phyloP scores from a whole-genome alignment of 768 basidiomycete species.

The Dictyophora rubrovolvata region DNA sequence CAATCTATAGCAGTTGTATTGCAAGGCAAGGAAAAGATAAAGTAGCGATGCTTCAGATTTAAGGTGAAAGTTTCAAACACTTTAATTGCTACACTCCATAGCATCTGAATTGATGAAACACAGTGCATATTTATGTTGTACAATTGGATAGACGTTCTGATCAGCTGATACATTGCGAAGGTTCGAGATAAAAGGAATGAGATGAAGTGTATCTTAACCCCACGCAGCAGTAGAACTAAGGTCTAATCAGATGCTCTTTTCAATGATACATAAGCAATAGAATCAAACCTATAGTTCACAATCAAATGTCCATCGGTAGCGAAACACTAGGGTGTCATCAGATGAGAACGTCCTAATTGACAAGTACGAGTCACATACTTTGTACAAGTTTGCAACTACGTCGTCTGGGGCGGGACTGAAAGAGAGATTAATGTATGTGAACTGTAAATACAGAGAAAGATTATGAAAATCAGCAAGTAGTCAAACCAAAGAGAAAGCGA shows the following conservation, averaged over 20 bases:
- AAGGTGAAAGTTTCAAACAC: too few relatives aligned
- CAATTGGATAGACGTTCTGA: not conserved
- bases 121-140: not conserved
- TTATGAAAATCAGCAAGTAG: not conserved
- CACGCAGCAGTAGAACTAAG: conserved; percentile 54
- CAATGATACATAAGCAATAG: not conserved
- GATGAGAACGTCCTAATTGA: not conserved
- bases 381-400: conserved; percentile 67
- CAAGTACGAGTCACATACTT: conserved; percentile 28
- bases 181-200: not conserved
- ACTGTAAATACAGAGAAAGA: not conserved
- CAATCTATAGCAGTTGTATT: too few relatives aligned
- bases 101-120: too few relatives aligned
- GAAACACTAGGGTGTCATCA: conserved; percentile 47
- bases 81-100: too few relatives aligned
- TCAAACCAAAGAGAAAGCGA: not conserved
- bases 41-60: too few relatives aligned
- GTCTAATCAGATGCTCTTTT: conserved; percentile 2
- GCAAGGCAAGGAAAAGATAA: too few relatives aligned
- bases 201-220: conserved; percentile 32
- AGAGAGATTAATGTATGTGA: conserved; percentile 54
- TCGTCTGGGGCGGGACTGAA: conserved; percentile 81
- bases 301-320: conserved; percentile 83
- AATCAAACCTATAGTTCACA: conserved; percentile 75
- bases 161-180: not conserved